Percentiles rank a stretch among this genome's conserved stretches.
These are phyloP conservation scores for Anisogramma anomala DNA, from an alignment of 2,329 filamentous ascomycete species.

Conservation along the genomic window DNA sequence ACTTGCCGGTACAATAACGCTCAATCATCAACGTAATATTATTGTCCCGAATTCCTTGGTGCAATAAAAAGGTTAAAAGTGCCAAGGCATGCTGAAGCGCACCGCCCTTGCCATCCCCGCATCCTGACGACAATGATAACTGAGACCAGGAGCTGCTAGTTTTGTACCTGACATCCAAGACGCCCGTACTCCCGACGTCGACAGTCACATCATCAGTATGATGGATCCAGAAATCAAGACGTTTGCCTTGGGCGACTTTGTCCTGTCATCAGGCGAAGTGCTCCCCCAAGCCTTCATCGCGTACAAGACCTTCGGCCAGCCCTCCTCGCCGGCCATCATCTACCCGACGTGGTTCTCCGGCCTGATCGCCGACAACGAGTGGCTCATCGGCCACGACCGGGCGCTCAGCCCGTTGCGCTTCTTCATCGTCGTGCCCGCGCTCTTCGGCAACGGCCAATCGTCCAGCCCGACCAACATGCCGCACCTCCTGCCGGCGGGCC, in stretches of 20 bases:
- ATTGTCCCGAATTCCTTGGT: too few species aligned
- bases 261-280: slow-evolving; percentile 51
- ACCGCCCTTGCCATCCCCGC: too few species aligned
- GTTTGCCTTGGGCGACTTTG: slow-evolving; percentile 53
- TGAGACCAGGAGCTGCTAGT: too few species aligned
- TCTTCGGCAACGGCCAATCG: slow-evolving; percentile 43
- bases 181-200: too few species aligned
- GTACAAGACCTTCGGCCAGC: slow-evolving; percentile 63
- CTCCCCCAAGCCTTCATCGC: slow-evolving; percentile 57
- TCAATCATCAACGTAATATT: too few species aligned
- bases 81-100: too few species aligned
- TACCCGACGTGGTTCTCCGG: slow-evolving; percentile 63
- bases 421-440: slow-evolving; percentile 38
- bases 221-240: slow-evolving; percentile 23
- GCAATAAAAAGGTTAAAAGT: too few species aligned
- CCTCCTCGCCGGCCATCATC: slow-evolving; percentile 52
- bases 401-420: slow-evolving; percentile 46
- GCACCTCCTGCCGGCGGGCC: slow-evolving; percentile 16
- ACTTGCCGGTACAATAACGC: too few species aligned
- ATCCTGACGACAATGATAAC: too few species aligned
- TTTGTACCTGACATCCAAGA: not conserved
- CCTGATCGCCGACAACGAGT: slow-evolving; percentile 59
- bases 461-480: slow-evolving; percentile 39
- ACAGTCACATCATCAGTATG: too few species aligned
- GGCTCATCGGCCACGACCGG: slow-evolving; percentile 57